phyloP scores from a whole-genome alignment of 2,329 filamentous ascomycete genomes.

The Whalleya microplaca region DNA sequence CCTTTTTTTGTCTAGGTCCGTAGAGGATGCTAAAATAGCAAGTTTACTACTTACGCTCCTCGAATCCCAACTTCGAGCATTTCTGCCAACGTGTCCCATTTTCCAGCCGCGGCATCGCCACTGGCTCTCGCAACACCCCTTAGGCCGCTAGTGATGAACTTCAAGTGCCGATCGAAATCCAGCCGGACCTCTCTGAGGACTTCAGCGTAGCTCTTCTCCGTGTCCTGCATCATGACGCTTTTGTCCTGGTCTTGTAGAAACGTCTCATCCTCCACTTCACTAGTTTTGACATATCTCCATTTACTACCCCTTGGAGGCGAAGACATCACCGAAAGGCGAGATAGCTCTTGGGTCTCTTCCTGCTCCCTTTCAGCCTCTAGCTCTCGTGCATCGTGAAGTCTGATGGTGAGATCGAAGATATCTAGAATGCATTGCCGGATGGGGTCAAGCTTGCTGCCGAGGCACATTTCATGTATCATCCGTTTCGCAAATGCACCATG shows the following conservation, averaged over 20 bases:
- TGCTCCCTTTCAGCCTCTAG: slow-evolving; percentile 43
- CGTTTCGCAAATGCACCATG: slow-evolving; percentile 67
- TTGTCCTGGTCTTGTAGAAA: slow-evolving; percentile 37
- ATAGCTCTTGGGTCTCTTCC: slow-evolving; percentile 44
- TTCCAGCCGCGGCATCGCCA: slow-evolving; percentile 59
- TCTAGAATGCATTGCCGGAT: slow-evolving; percentile 76
- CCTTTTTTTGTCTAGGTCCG: slow-evolving; percentile 1
- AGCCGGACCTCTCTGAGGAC: slow-evolving; percentile 59
- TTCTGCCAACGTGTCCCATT: slow-evolving; percentile 83
- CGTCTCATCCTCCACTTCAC: slow-evolving; percentile 38
- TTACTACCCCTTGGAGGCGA: slow-evolving; percentile 34
- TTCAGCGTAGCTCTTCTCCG: slow-evolving; percentile 51
- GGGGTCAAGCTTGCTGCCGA: slow-evolving; percentile 68
- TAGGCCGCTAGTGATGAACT: slow-evolving; percentile 74
- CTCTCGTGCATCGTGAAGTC: slow-evolving; percentile 65
- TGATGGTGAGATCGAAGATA: slow-evolving; percentile 74
- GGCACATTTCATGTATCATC: slow-evolving; percentile 69
- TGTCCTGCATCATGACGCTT: slow-evolving; percentile 35
- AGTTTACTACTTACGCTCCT: slow-evolving; percentile 17
- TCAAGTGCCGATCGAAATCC: slow-evolving; percentile 67
- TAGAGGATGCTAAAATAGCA: background rate
- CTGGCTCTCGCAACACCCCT: slow-evolving; percentile 76
- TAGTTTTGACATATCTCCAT: slow-evolving; percentile 31
- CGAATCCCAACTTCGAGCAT: slow-evolving; percentile 63
- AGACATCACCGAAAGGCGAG: slow-evolving; percentile 43